Evolutionary conservation across 78 protist genomes (phyloP).

Genomic region (Pelomyxa schiedti): DNA sequence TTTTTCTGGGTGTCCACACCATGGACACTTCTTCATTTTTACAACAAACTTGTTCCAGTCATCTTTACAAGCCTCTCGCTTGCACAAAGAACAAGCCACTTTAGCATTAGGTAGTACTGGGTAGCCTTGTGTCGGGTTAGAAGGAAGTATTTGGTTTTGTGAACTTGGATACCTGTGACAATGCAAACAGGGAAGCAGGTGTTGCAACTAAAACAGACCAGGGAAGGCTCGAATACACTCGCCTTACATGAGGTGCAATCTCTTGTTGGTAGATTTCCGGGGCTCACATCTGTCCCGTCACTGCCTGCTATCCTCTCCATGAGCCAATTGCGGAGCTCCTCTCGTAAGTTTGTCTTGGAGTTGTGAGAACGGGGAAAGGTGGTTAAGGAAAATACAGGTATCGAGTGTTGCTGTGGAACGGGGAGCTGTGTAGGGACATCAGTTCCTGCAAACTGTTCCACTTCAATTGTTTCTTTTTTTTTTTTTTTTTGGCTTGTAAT

Average conservation of each 20-base stretch:
- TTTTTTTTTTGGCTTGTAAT: neutral
- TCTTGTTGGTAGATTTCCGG: conserved; percentile 11
- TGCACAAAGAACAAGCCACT: neutral
- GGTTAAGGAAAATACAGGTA: neutral
- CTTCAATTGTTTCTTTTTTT: neutral
- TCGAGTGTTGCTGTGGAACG: neutral
- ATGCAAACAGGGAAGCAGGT: conserved; percentile 9
- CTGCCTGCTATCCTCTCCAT: conserved; percentile 11
- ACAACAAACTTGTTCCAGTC: conserved; percentile 24
- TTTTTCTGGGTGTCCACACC: too few relatives aligned
- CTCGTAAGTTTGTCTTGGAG: neutral
- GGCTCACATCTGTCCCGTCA: conserved; percentile 17
- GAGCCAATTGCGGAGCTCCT: conserved; percentile 38
- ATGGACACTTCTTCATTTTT: neutral
- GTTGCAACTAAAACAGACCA: conserved; percentile 19
- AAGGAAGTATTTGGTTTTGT: neutral
- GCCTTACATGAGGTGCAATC: conserved; percentile 10
- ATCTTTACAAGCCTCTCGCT: neutral
- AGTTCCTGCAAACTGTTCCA: neutral
- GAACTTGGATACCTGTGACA: conserved; percentile 11
- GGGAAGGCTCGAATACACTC: conserved; percentile 17
- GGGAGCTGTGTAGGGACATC: neutral
- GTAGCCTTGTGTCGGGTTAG: neutral
- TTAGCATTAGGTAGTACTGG: neutral
- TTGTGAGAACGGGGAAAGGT: neutral